Evolutionary conservation across 495 filamentous ascomycete genomes (phyloP), one percentile per base, ranked within the genome.

Genomic region (Annulohypoxylon maeteangense): DNA sequence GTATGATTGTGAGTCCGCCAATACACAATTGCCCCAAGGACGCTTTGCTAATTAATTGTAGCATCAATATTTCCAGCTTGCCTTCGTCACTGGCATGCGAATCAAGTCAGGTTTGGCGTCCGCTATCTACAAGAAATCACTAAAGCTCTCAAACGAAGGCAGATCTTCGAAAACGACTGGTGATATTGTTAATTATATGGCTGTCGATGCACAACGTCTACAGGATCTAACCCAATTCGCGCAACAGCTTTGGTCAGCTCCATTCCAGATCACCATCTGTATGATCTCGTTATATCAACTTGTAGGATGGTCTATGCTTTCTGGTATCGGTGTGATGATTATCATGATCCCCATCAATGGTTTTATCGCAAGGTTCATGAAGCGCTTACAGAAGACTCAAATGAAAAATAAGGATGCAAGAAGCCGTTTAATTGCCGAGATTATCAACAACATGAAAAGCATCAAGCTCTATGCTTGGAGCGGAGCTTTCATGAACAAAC

Each of bases 401-500:
- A 99, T 99, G 96, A 97, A 95, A 83, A 98, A 98, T 81, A 99
- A 99, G 80, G 96, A 99, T 74, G 87, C 94, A 7, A 89, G 96
- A 67, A 97, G 95, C 25, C 85, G 95, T 34, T 79, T 99, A 59
- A 97, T 98, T 86, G 95, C 96, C 5, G 96, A 99, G 82, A 98
- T 99, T 67, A 82, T 98, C 75, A 98, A 98, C 85, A 98, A 98
- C 78, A 98, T 98, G 89, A 98, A 98, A 83, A 95, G 92, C 77
- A 98, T 98, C 82, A 98, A 99, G 81, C 88, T 99, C 23, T 99
- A 98, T 81, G 96, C 94, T 45, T 99, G 96, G 96, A 93, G 94
- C 40, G 90, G 88, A 23, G 93, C 96, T 22, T 99, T 98, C 80
- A 97, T 97, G 90, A 94, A 93, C 78, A 98, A 97, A 80, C 88